Percentiles rank a stretch among this genome's conserved stretches.
These are phyloP conservation scores for Coemansia sp. DNA, from an alignment of 192 early-diverging fungal genomes.

Conservation along the genomic window DNA sequence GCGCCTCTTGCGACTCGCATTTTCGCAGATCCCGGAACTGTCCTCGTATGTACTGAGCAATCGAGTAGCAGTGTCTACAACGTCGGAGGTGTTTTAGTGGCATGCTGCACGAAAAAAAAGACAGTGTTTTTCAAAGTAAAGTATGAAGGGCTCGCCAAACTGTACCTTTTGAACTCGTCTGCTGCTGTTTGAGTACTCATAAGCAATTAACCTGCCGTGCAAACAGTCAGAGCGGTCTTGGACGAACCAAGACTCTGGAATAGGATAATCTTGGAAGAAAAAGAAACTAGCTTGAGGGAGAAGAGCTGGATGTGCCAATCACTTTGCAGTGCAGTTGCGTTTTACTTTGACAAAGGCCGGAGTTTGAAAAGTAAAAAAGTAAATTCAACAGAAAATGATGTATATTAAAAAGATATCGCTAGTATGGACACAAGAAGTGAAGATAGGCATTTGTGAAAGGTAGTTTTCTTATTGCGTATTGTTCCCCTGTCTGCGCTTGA, in stretches of 20 bases:
- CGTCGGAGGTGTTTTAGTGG: not conserved
- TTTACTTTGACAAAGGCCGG: not conserved
- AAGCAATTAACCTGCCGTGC: not conserved
- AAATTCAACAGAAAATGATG: not conserved
- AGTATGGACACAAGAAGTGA: not conserved
- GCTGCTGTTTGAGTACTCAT: slow-evolving; percentile 5
- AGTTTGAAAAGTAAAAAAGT: not conserved
- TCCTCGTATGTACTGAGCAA: slow-evolving; percentile 18
- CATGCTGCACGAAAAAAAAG: not conserved
- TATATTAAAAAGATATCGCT: not conserved
- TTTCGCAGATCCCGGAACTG: slow-evolving; percentile 29
- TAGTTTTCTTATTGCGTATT: not conserved
- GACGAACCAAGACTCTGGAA: not conserved
- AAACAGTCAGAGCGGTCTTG: slow-evolving; percentile 1
- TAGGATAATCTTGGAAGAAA: not conserved
- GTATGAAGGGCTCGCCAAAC: not conserved
- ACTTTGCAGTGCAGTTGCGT: not conserved
- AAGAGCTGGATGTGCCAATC: not conserved
- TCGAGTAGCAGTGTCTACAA: slow-evolving; percentile 24
- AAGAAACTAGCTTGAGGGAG: not conserved
- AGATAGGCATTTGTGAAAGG: not conserved
- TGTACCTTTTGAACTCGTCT: slow-evolving; percentile 20
- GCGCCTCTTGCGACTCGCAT: slow-evolving; percentile 19
- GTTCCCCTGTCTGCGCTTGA: not conserved
- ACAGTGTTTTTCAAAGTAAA: not conserved